Evolutionary conservation across 495 filamentous ascomycete genomes (phyloP).

Genomic region (Talaromyces ruber): DNA sequence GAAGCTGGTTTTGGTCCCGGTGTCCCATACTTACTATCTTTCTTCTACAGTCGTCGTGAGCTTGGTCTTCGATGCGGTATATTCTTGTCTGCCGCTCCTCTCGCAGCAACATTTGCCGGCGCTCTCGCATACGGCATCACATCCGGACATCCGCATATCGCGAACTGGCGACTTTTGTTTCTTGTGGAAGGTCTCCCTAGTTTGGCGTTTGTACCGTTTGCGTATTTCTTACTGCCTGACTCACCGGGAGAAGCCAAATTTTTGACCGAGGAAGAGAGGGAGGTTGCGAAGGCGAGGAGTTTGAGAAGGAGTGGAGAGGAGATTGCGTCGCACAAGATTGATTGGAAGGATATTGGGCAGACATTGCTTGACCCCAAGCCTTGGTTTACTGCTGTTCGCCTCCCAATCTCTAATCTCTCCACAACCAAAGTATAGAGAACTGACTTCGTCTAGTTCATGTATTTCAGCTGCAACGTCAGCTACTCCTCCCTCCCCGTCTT

Average conservation of each 20-base stretch:
- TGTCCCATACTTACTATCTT: slow-evolving; percentile 66
- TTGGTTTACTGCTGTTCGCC: slow-evolving; percentile 41
- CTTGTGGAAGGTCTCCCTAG: slow-evolving; percentile 75
- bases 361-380: slow-evolving; percentile 55
- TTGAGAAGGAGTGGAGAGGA: slow-evolving; percentile 55
- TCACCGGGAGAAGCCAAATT: slow-evolving; percentile 60
- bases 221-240: slow-evolving; percentile 66
- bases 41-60: slow-evolving; percentile 77
- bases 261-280: slow-evolving; percentile 60
- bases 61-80: slow-evolving; percentile 69
- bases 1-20: slow-evolving; percentile 63
- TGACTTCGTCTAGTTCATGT: slow-evolving; percentile 37
- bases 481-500: slow-evolving; percentile 86
- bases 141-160: slow-evolving; percentile 53
- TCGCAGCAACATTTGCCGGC: slow-evolving; percentile 78
- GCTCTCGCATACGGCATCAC: slow-evolving; percentile 80
- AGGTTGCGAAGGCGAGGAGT: slow-evolving; percentile 55
- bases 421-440: neutral
- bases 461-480: slow-evolving; percentile 53
- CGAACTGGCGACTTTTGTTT: slow-evolving; percentile 76
- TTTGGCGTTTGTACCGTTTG: slow-evolving; percentile 52
- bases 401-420: neutral
- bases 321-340: slow-evolving; percentile 41
- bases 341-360: slow-evolving; percentile 49
- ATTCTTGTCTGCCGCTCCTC: slow-evolving; percentile 68